Evolutionary conservation across 2,329 filamentous ascomycete species (phyloP).

Genomic region (Botrytis hyacinthi): DNA sequence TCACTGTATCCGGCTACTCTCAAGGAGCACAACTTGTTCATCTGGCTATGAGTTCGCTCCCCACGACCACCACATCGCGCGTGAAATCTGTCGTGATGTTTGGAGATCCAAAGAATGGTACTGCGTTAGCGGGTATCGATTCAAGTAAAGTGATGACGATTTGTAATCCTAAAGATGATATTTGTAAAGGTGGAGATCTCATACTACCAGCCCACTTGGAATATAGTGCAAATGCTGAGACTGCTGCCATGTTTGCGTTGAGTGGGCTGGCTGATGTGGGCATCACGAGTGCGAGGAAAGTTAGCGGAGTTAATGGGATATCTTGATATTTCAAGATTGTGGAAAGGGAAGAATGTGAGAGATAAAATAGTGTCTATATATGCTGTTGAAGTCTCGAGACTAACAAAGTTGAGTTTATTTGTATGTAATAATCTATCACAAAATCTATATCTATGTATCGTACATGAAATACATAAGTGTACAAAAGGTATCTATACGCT

Average conservation of each 20-base stretch:
- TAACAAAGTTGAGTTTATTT: slow-evolving; percentile 12
- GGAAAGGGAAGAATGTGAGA: background rate
- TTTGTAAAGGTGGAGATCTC: slow-evolving; percentile 30
- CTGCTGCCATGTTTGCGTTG: slow-evolving; percentile 33
- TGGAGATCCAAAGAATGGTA: slow-evolving; percentile 36
- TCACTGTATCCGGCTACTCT: slow-evolving; percentile 34
- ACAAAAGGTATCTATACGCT: background rate
- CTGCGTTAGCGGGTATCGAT: slow-evolving; percentile 28
- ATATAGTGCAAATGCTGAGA: slow-evolving; percentile 30
- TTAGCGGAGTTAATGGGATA: slow-evolving; percentile 9
- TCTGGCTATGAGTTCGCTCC: slow-evolving; percentile 25
- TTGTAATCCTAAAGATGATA: slow-evolving; percentile 31
- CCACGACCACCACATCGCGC: slow-evolving; percentile 24
- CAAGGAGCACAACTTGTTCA: slow-evolving; percentile 37
- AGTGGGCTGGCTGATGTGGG: slow-evolving; percentile 28
- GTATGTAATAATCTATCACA: background rate
- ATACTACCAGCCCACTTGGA: slow-evolving; percentile 29
- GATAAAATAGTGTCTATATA: background rate
- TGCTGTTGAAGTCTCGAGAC: background rate
- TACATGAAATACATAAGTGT: slow-evolving; percentile 1
- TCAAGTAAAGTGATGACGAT: slow-evolving; percentile 29
- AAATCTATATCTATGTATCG: background rate
- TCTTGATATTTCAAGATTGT: background rate
- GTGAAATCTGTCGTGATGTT: slow-evolving; percentile 32
- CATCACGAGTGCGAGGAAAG: slow-evolving; percentile 31